These are phyloP conservation scores for Dendrocalamus latiflorus DNA, from an alignment of 202 grass and related monocot genomes.

Conservation along the genomic window DNA sequence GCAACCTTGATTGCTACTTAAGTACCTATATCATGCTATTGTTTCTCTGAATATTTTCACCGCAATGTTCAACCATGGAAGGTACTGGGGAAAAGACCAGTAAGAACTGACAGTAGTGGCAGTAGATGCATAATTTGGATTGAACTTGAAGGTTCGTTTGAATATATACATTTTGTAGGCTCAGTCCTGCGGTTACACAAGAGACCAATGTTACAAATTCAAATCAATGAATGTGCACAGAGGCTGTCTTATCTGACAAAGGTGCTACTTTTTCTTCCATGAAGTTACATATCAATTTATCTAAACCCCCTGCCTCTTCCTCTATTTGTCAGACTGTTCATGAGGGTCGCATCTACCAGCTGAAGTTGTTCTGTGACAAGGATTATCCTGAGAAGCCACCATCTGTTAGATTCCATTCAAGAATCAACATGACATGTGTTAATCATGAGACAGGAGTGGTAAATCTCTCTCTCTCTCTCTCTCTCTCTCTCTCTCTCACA, in stretches of 20 bases:
- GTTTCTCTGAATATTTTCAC: background rate
- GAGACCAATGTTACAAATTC: background rate
- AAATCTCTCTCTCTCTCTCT: background rate
- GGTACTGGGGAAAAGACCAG: background rate
- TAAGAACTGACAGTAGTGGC: no score
- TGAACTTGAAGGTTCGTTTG: background rate
- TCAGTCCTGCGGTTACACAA: background rate
- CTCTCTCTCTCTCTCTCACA: background rate
- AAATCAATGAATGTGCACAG: background rate
- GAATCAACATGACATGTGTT: no score
- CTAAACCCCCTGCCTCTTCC: background rate
- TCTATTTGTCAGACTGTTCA: slow-evolving; percentile 69
- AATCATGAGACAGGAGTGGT: slow-evolving; percentile 67
- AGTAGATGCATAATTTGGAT: background rate
- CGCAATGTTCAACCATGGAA: background rate
- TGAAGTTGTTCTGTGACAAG: slow-evolving; percentile 81
- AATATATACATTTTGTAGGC: background rate
- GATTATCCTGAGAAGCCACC: slow-evolving; percentile 81
- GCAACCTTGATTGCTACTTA: background rate
- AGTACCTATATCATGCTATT: background rate
- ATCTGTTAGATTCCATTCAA: slow-evolving; percentile 67
- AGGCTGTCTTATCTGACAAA: background rate
- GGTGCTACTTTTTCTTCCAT: background rate
- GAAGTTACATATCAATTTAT: background rate
- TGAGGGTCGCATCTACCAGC: slow-evolving; percentile 73